Conservation (phyloP, 192 early-diverging fungal species). For the Gigaspora rosea region DNA sequence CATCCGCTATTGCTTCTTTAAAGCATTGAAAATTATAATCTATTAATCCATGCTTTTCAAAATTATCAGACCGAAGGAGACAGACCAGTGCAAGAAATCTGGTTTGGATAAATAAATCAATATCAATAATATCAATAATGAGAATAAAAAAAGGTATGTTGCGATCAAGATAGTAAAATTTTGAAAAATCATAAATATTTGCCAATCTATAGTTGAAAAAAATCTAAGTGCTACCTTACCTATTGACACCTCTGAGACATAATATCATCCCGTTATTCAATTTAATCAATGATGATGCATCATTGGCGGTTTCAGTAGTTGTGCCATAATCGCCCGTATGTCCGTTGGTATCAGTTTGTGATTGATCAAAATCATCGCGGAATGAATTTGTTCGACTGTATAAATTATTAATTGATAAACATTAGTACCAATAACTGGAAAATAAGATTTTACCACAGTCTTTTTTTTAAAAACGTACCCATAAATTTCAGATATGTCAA, state of each 20-base stretch:
- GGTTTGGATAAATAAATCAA: constrained; percentile 12
- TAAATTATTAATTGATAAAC: background rate
- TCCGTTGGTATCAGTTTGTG: constrained; percentile 29
- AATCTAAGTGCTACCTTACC: constrained; percentile 44
- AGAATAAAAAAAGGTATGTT: background rate
- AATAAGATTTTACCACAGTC: background rate
- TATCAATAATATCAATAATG: no score
- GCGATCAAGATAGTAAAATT: background rate
- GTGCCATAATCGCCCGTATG: constrained; percentile 32
- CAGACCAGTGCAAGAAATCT: constrained; percentile 77
- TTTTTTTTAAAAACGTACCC: constrained; percentile 41
- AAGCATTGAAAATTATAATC: constrained; percentile 89
- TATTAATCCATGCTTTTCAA: constrained; percentile 80
- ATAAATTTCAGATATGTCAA: constrained; percentile 82
- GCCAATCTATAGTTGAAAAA: no score
- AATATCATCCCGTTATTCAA: constrained; percentile 80
- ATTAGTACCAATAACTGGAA: background rate
- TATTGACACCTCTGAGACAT: constrained; percentile 75
- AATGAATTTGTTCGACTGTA: constrained; percentile 11
- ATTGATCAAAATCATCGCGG: constrained; percentile 5
- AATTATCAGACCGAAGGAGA: constrained; percentile 77
- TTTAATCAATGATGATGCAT: constrained; percentile 68
- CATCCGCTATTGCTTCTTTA: constrained; percentile 76
- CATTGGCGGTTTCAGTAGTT: constrained; percentile 44
- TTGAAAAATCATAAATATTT: no score